These are phyloP conservation scores for Dictyostelium citrinum DNA, from an alignment of 78 protist species.

Conservation along the genomic window DNA sequence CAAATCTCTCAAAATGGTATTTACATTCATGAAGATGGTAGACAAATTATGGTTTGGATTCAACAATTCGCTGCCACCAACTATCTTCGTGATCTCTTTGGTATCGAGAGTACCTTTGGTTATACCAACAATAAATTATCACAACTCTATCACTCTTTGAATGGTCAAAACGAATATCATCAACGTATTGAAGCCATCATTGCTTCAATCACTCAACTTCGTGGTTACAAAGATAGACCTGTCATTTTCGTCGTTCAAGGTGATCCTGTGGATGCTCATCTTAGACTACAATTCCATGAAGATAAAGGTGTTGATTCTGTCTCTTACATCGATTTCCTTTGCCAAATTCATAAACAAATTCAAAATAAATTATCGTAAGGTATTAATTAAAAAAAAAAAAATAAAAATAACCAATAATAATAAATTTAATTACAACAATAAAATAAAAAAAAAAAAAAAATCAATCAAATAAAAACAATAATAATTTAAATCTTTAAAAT, in stretches of 20 bases:
- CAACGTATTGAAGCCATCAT: conserved; percentile 42
- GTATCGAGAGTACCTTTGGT: conserved; percentile 32
- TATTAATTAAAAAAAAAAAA: not conserved
- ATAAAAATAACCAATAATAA: not conserved
- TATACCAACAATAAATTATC: not conserved
- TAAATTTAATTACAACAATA: not conserved
- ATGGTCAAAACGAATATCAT: conserved; percentile 38
- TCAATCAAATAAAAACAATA: not conserved
- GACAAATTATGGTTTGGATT: conserved; percentile 40
- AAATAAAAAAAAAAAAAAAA: not conserved
- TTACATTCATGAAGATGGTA: conserved; percentile 61
- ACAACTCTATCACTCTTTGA: not conserved
- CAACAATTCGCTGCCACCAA: conserved; percentile 41
- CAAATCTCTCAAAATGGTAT: conserved; percentile 58
- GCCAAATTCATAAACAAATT: conserved; percentile 76
- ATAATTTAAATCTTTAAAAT: not conserved
- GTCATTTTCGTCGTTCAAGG: conserved; percentile 26
- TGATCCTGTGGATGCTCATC: conserved; percentile 29
- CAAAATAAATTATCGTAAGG: conserved; percentile 81
- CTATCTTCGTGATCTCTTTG: conserved; percentile 30
- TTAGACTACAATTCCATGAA: conserved; percentile 45
- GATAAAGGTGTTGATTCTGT: conserved; percentile 74
- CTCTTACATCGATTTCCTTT: conserved; percentile 73
- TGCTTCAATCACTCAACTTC: not conserved
- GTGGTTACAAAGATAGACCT: conserved; percentile 32